Evolutionary conservation across 2,329 filamentous ascomycete genomes (phyloP), one percentile per base, ranked within the genome.

Genomic region (Cylindrodendrum hubeiense): DNA sequence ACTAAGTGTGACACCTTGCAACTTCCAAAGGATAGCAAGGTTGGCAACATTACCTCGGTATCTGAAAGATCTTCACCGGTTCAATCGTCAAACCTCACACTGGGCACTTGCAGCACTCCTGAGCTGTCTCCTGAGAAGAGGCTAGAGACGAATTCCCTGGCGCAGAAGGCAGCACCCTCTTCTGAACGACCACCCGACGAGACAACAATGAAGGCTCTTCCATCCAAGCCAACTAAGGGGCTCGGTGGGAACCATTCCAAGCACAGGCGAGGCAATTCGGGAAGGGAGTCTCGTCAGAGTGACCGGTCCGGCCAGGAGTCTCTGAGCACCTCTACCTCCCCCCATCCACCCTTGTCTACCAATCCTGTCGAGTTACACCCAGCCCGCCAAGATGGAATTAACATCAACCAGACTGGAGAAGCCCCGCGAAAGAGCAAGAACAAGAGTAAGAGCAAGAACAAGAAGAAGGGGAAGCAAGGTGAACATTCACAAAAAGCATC

Each of bases 401-500:
- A 9, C 9, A 44, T 17, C 33, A 51, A 17, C 19, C 51, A 53
- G 30, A 3, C 26, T n/a, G 33, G 22, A 46, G 62, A 39, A 44
- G 26, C 19, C 10, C 34, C 39, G n/a, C 54, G 50, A 12, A 64
- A 64, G 44, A 71, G 66, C 10, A 72, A 65, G 52, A 76, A 71
- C 26, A 67, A 68, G n/a, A 70, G 68, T n/a, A 60, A 65, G n/a
- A 70, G 68, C 19, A 60, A 65, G 37, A 75, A 70, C 57, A 76
- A 73, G 51, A 77, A 69, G 43, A 75, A 69, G 61, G 34, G 44
- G 24, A 71, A 68, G 39, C 59, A 71, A 34, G 41, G 19, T 22
- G 26, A 43, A 15, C 43, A 53, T 5, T 21, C 47, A n/a, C 66
- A 66, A 3, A 9, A 33, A 21, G 6, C 15, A 13, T 33, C 57